Evolutionary conservation across 228 moss, liverwort and hornwort genomes (phyloP).

Genomic region (Sphagnum magellanicum): DNA sequence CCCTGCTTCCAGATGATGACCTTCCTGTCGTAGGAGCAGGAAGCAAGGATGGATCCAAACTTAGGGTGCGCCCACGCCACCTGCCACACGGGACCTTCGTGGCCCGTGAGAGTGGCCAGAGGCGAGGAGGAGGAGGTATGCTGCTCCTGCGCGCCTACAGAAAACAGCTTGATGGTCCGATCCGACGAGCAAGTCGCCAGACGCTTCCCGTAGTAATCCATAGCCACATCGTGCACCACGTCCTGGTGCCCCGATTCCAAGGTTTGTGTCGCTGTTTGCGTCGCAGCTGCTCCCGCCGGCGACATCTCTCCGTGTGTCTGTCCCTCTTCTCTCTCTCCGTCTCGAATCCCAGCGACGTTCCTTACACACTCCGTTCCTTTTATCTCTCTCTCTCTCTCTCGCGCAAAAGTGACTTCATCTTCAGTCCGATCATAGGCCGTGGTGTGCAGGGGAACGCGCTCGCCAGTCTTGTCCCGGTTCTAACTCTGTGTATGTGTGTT

Average conservation of each 20-base stretch:
- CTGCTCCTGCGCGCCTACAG: conserved; percentile 31
- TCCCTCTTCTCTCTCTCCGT: too few relatives aligned
- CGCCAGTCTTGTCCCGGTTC: too few relatives aligned
- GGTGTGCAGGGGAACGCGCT: too few relatives aligned
- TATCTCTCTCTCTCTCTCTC: too few relatives aligned
- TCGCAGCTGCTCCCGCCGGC: conserved; percentile 12
- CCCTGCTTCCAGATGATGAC: conserved; percentile 76
- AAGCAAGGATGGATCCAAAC: conserved; percentile 73
- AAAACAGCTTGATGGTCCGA: conserved; percentile 66
- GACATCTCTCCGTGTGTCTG: conserved; percentile 1
- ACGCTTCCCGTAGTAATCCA: conserved; percentile 94
- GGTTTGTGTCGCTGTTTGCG: conserved; percentile 41
- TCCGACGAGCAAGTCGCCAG: conserved; percentile 84
- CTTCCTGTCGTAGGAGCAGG: conserved; percentile 74
- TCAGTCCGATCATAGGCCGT: too few relatives aligned
- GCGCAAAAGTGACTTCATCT: too few relatives aligned
- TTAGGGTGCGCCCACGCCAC: conserved; percentile 88
- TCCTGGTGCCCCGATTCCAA: conserved; percentile 89
- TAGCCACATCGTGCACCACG: conserved; percentile 90
- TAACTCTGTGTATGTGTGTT: too few relatives aligned
- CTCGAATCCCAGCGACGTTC: too few relatives aligned
- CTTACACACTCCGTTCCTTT: too few relatives aligned
- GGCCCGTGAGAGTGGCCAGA: conserved; percentile 43
- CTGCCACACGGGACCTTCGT: conserved; percentile 89
- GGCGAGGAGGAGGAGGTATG: conserved; percentile 19